Evolutionary conservation across 805 yeast genomes (phyloP), one percentile per base, ranked within the genome.

Genomic region (Brettanomyces nanus): DNA sequence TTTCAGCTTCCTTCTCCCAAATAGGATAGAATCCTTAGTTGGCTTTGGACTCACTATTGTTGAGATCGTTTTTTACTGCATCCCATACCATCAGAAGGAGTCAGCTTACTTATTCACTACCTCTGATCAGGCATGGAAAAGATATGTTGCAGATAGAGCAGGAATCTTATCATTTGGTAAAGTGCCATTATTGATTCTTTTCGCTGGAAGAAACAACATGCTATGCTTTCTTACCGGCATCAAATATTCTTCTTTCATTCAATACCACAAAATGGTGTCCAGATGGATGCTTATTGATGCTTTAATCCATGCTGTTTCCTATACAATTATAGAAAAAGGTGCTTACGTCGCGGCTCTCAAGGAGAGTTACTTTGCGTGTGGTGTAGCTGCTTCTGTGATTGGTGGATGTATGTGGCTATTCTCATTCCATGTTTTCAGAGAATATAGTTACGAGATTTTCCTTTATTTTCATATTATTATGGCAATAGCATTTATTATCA

Each of bases 181-280:
- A 28, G 53, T 68, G 26, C 75, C 77, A 3, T 43, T 58, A 9
- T 43, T 66, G 30, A 52, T 71, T n/a, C 53, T 71, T 29, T 70
- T 71, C 50, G 65, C 71, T 4, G 76, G 76, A 29, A 56, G 74
- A 44, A 69, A 69, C 45, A 68, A 66, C 49, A 53, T 69, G 29
- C 51, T 68, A 38, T 56, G 55, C 34, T 69, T 59, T 55, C 20
- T 69, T 19, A 63, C 73, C 6, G 70, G 73, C 1, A 64, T 71
- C 64, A 48, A 56, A 6, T 65, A 60, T 39, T 45, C 69, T 3
- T 54, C 68, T 25, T 69, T 69, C 45, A 48, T 77, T 48, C 65
- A 68, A 23, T 73, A 72, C 50, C 95, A 85, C 57, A 79, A 71
- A 54, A 73, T 85, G 78, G 55, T 71, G 34, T 78, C 84, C 1